phyloP scores from a whole-genome alignment of 495 filamentous ascomycete genomes.

The Parachaetomium inaequale region DNA sequence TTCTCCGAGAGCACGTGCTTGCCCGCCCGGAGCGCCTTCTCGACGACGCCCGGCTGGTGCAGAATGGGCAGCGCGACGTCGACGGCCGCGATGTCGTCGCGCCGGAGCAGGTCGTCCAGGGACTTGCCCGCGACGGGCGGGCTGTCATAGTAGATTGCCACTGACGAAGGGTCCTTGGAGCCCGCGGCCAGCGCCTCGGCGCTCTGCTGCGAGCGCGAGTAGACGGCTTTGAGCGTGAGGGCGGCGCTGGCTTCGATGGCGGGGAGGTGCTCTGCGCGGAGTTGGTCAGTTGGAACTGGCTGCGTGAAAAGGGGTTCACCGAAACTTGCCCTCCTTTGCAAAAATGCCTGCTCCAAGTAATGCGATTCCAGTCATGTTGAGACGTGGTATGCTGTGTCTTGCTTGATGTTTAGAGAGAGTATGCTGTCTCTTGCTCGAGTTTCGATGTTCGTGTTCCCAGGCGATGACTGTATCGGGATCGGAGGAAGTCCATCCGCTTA shows the following conservation, averaged over 20 bases:
- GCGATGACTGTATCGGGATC: not conserved
- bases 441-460: not conserved
- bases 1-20: constrained; percentile 84
- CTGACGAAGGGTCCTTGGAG: constrained; percentile 21
- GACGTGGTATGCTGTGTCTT: not conserved
- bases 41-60: constrained; percentile 55
- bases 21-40: constrained; percentile 57
- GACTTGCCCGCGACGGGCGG: constrained; percentile 46
- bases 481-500: not conserved
- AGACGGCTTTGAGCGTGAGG: constrained; percentile 57
- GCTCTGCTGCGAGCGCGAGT: constrained; percentile 55
- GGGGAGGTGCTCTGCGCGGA: constrained; percentile 41
- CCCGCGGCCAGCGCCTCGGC: constrained; percentile 33
- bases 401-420: not conserved
- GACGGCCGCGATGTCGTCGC: constrained; percentile 64
- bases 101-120: constrained; percentile 58
- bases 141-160: constrained; percentile 55
- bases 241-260: constrained; percentile 45
- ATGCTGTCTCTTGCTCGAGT: not conserved
- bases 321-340: constrained; percentile 35
- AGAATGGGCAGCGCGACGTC: constrained; percentile 66
- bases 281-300: constrained; percentile 19
- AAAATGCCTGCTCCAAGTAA: constrained; percentile 64
- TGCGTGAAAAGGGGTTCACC: not conserved
- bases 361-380: constrained; percentile 52